These are phyloP conservation scores for Nannizzia gypsea DNA, from an alignment of 2,329 filamentous ascomycete species.

Conservation along the genomic window DNA sequence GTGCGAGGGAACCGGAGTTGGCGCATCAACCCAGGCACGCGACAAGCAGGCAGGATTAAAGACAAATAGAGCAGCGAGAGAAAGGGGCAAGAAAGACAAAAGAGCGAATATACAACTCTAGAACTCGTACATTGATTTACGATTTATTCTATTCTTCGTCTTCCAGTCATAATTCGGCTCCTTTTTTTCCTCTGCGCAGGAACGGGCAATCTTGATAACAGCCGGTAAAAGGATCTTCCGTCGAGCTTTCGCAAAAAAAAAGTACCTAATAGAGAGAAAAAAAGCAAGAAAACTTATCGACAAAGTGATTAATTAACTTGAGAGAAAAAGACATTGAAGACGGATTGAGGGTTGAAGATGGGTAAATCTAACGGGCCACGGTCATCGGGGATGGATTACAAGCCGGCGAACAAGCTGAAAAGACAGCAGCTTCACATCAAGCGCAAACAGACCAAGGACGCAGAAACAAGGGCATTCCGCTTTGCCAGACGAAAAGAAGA, in stretches of 20 bases:
- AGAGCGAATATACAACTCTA: background rate
- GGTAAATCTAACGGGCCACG: conserved; percentile 30
- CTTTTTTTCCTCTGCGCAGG: background rate
- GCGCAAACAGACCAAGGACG: conserved; percentile 65
- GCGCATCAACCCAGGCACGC: conserved; percentile 1
- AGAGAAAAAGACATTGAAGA: background rate
- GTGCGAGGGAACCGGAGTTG: background rate
- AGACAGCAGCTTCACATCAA: conserved; percentile 67
- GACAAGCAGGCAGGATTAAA: background rate
- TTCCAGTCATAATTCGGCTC: background rate
- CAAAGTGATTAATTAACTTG: background rate
- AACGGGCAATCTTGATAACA: background rate
- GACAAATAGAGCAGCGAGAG: background rate
- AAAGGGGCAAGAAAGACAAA: background rate
- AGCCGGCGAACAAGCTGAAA: conserved; percentile 64
- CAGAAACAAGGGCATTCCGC: conserved; percentile 61
- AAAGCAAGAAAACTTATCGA: background rate
- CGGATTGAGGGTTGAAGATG: background rate
- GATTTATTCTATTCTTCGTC: background rate
- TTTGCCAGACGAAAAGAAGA: conserved; percentile 75
- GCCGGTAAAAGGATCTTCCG: background rate
- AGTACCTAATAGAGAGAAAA: background rate
- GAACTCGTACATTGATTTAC: too few species aligned
- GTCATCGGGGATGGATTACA: conserved; percentile 40
- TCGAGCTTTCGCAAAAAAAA: background rate